Evolutionary conservation across 495 filamentous ascomycete genomes (phyloP), one percentile per base, ranked within the genome.

Genomic region (Penicillium lagena): DNA sequence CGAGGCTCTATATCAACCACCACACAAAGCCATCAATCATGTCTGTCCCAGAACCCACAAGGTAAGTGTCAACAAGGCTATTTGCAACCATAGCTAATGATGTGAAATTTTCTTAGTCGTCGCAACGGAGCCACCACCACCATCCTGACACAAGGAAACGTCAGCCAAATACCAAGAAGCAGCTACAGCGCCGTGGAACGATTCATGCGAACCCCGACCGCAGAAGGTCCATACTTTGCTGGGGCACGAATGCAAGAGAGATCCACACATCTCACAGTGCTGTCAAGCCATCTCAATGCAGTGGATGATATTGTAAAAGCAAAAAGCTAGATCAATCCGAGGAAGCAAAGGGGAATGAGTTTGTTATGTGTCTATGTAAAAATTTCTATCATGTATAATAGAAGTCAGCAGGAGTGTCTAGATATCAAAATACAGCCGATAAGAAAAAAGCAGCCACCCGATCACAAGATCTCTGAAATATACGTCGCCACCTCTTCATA

Each of bases 401-500:
- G 35, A 36, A 39, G 35, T 42, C 7, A 12, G 9, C 39, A 43
- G 11, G 29, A 27, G 28, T 31, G 8, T 30, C 10, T 33, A 48
- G 33, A 32, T 39, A 42, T 40, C 11, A 27, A 40, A 22, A 12
- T 31, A 32, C 29, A 29, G 29, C 14, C 29, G 32, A 13, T 41
- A 39, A 35, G 32, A 46, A 42, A 35, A 31, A 45, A 39, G 40
- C 11, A 22, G 32, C 40, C 49, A 49, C 35, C 37, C 37, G 36
- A 11, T 62, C 44, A 70, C 39, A 65, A 40, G 55, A 73, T 47
- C 33, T 68, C 62, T 32, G 46, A 53, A 11, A 81, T 71, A 22
- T 66, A 60, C 11, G 64, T 55, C 6, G 68, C 77, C 35, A 80
- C 64, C 36, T 77, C 76, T 2, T 69, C 64, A 29, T 70, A 69